Conservation (phyloP, 768 basidiomycete genomes). For the Podaxis sp. region DNA sequence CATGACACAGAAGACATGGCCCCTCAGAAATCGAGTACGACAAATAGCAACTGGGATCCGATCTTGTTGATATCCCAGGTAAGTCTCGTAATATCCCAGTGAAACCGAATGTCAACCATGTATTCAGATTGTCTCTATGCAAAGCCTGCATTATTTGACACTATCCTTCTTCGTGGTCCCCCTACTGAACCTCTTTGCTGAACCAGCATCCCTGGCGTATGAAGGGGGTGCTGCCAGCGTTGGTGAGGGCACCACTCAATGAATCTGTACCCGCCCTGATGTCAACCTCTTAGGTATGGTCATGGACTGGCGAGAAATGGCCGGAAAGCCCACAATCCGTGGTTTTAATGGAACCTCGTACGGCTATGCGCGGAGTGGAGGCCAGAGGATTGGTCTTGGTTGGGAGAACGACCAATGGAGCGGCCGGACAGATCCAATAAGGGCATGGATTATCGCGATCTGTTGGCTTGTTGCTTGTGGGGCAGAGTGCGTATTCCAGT, state of each 20-base stretch:
- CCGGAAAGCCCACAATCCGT: slow-evolving; percentile 78
- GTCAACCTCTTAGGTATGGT: slow-evolving; percentile 61
- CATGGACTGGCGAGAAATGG: slow-evolving; percentile 98
- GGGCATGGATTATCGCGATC: slow-evolving; percentile 89
- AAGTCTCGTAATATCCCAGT: slow-evolving; percentile 18
- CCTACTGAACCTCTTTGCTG: slow-evolving; percentile 72
- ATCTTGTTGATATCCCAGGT: slow-evolving; percentile 86
- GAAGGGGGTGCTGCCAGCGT: slow-evolving; percentile 82
- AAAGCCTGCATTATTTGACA: slow-evolving; percentile 91
- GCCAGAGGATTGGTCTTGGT: slow-evolving; percentile 68
- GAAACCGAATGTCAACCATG: slow-evolving; percentile 2
- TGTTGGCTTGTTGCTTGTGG: slow-evolving; percentile 84
- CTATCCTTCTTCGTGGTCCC: slow-evolving; percentile 83
- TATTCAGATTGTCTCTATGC: slow-evolving; percentile 84
- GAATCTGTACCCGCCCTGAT: neutral
- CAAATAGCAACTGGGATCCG: slow-evolving; percentile 80
- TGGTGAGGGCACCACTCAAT: slow-evolving; percentile 43
- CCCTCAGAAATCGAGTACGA: slow-evolving; percentile 33
- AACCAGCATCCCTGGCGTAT: slow-evolving; percentile 64
- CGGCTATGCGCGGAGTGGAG: slow-evolving; percentile 79
- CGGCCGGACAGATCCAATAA: slow-evolving; percentile 69
- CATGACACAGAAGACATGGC: slow-evolving; percentile 27
- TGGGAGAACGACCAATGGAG: slow-evolving; percentile 58
- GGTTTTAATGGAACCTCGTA: slow-evolving; percentile 59
- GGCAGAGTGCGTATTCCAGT: slow-evolving; percentile 69